Percentiles rank a stretch among this genome's conserved stretches.
These are phyloP conservation scores for Biancaea sappan DNA, from an alignment of 306 rosid species.

Conservation along the genomic window DNA sequence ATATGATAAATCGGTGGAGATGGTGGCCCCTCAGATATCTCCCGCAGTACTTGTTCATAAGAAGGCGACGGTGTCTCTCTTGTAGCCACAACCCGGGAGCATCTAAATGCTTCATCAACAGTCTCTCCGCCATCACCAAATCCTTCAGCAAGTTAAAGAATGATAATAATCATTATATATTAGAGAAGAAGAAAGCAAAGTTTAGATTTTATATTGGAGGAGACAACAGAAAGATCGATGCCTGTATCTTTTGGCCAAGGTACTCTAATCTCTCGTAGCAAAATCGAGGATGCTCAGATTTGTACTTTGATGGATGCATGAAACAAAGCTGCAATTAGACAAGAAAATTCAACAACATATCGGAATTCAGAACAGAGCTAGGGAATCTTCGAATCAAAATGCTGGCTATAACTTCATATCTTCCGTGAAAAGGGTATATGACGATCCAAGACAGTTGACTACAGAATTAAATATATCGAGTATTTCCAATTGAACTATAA, in stretches of 20 bases:
- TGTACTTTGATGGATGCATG: slow-evolving; percentile 91
- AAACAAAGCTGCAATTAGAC: slow-evolving; percentile 70
- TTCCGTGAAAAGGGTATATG: slow-evolving; percentile 3
- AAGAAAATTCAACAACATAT: slow-evolving; percentile 30
- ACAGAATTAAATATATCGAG: slow-evolving; percentile 4
- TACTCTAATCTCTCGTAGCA: slow-evolving; percentile 92
- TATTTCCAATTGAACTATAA: slow-evolving; percentile 10
- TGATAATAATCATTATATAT: background rate
- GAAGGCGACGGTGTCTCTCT: slow-evolving; percentile 78
- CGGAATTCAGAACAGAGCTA: slow-evolving; percentile 22
- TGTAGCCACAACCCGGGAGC: slow-evolving; percentile 95
- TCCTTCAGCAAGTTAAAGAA: slow-evolving; percentile 58
- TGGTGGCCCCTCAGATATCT: slow-evolving; percentile 78
- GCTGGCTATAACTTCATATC: slow-evolving; percentile 1
- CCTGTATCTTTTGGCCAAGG: slow-evolving; percentile 95
- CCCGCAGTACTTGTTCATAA: slow-evolving; percentile 91
- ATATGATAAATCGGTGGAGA: slow-evolving; percentile 67
- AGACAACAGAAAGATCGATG: slow-evolving; percentile 32
- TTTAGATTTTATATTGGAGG: slow-evolving; percentile 26
- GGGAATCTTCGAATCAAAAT: slow-evolving; percentile 22
- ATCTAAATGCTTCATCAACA: slow-evolving; percentile 95
- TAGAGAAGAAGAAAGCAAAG: background rate
- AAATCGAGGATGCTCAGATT: slow-evolving; percentile 94
- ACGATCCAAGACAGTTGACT: slow-evolving; percentile 14
- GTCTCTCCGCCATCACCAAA: slow-evolving; percentile 91